Base-by-base conservation (phyloP, 345 rosid genomes). In the Ricinus communis region DNA sequence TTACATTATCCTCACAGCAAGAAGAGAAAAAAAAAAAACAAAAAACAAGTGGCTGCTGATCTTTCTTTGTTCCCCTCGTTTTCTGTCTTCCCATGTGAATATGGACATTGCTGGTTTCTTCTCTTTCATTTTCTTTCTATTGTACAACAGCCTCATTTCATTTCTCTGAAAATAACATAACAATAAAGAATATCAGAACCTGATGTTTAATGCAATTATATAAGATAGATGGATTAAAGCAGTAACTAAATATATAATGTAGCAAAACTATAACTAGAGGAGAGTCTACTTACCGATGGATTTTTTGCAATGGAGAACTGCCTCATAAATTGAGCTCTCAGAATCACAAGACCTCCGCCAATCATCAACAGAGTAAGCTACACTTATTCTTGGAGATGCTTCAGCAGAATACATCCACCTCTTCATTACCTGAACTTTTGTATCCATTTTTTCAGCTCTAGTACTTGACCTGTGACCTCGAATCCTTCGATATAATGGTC, bases 251-350 rank as follows among this genome's bases (percentile, higher is more conserved):
- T n/a, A n/a, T n/a, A n/a, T n/a, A n/a, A n/a, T n/a, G n/a, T n/a
- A n/a, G n/a, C n/a, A n/a, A n/a, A n/a, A n/a, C n/a, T n/a, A n/a
- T n/a, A n/a, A n/a, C n/a, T n/a, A n/a, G n/a, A n/a, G n/a, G n/a
- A 59, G 16, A 49, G 1, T 61, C 5, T 47, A 51, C 75, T 30
- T 81, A 83, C 96, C 97, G 19, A 86, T 82, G 36, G 98, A 94
- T 86, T 85, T 86, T 73, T 94, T 91, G 89, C 98, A 94, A 80
- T 94, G 98, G 53, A 91, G 93, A 71, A 94, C 98, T 3, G 97
- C 98, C 70, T 94, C 98, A 55, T 91, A 81, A 40, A 91, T 94
- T 24, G 98, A 91, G 83, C 89, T 87, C 67, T 91, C 97, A 0
- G 98, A 94, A 64, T 91, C 95, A 53, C 90, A 91, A 27, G 97